These are phyloP conservation scores for Brassica napus DNA, from an alignment of 345 rosid genomes.

Conservation along the genomic window Da-Ae NC_063440.1:13977501-13978000, in stretches of 20 bases:
- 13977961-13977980: slow-evolving; percentile 46
- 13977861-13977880: slow-evolving; percentile 81
- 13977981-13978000: slow-evolving; percentile 53
- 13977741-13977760: slow-evolving; percentile 94
- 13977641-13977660: slow-evolving; percentile 10
- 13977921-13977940: neutral
- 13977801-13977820: neutral
- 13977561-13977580: slow-evolving; percentile 97
- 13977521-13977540: slow-evolving; percentile 97
- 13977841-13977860: slow-evolving; percentile 80
- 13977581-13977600: slow-evolving; percentile 55
- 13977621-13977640: neutral
- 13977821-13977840: slow-evolving; percentile 45
- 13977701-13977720: slow-evolving; percentile 82
- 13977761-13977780: slow-evolving; percentile 76
- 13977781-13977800: neutral
- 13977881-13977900: slow-evolving; percentile 48
- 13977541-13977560: slow-evolving; percentile 87
- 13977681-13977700: slow-evolving; percentile 92
- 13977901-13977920: neutral
- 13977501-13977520: slow-evolving; percentile 85
- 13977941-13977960: neutral
- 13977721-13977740: slow-evolving; percentile 73
- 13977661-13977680: slow-evolving; percentile 77
- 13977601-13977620: neutral